phyloP scores from a whole-genome alignment of 768 basidiomycete species.

The Leccinum boreale region DNA sequence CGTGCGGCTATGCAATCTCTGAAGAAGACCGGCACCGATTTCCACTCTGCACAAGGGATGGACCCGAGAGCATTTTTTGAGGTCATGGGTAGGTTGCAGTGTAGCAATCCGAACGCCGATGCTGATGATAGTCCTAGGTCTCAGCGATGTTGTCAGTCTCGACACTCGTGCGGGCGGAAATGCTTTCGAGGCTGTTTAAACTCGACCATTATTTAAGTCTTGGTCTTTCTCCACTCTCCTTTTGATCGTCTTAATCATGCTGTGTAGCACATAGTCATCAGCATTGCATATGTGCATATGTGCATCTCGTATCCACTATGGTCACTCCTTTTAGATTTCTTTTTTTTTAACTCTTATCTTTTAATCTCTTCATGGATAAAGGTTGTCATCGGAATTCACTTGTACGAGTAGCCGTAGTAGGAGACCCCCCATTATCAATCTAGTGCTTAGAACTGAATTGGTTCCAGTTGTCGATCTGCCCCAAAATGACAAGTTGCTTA shows the following conservation, averaged over 20 bases:
- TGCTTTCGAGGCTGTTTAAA: slow-evolving; percentile 52
- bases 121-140: slow-evolving; percentile 32
- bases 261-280: slow-evolving; percentile 21
- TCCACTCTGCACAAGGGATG: slow-evolving; percentile 58
- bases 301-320: slow-evolving; percentile 4
- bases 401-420: neutral
- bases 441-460: slow-evolving; percentile 1
- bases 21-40: slow-evolving; percentile 78
- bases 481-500: neutral
- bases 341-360: neutral
- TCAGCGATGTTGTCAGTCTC: slow-evolving; percentile 51
- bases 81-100: slow-evolving; percentile 56
- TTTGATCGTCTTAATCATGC: slow-evolving; percentile 2
- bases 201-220: neutral
- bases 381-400: neutral
- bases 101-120: neutral
- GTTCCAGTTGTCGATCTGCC: slow-evolving; percentile 9
- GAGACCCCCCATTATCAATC: neutral
- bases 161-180: slow-evolving; percentile 58
- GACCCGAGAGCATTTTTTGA: slow-evolving; percentile 77
- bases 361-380: slow-evolving; percentile 24
- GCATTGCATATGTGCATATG: slow-evolving; percentile 5
- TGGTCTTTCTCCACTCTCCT: neutral
- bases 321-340: slow-evolving; percentile 21
- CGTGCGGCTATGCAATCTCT: slow-evolving; percentile 73